Conservation (phyloP, 192 early-diverging fungal species). For the Coemansia sp. region DNA sequence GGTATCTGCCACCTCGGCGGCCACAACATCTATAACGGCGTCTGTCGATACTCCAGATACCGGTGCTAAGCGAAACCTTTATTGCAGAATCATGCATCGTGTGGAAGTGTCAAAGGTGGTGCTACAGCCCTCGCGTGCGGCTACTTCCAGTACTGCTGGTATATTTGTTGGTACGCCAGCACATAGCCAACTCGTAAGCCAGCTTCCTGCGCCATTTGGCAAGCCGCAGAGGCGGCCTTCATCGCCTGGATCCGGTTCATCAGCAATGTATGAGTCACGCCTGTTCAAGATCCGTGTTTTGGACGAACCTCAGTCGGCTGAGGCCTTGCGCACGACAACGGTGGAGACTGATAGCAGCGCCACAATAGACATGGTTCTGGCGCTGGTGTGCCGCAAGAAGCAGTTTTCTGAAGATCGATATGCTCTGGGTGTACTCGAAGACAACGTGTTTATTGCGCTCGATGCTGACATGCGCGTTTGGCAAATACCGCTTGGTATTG, state of each 20-base stretch:
- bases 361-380: conserved; percentile 78
- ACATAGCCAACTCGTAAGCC: background rate
- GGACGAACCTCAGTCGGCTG: conserved; percentile 30
- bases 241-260: background rate
- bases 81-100: conserved; percentile 16
- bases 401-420: conserved; percentile 85
- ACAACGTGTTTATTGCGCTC: conserved; percentile 66
- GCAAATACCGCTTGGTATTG: conserved; percentile 36
- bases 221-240: background rate
- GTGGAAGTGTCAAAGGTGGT: conserved; percentile 27
- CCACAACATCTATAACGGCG: background rate
- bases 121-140: conserved; percentile 41
- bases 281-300: conserved; percentile 31
- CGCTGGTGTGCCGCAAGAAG: conserved; percentile 83
- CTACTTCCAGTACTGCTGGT: conserved; percentile 33
- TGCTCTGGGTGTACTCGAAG: conserved; percentile 78
- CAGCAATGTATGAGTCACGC: conserved; percentile 21
- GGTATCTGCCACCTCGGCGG: background rate
- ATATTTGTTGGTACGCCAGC: conserved; percentile 38
- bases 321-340: conserved; percentile 90
- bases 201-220: background rate
- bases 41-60: background rate
- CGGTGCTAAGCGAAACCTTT: conserved; percentile 1
- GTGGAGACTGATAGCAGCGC: conserved; percentile 72
- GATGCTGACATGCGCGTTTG: conserved; percentile 80